These are phyloP conservation scores for Fistulifera pelliculosa DNA, from an alignment of 108 stramenopile species.

Conservation along the genomic window DNA sequence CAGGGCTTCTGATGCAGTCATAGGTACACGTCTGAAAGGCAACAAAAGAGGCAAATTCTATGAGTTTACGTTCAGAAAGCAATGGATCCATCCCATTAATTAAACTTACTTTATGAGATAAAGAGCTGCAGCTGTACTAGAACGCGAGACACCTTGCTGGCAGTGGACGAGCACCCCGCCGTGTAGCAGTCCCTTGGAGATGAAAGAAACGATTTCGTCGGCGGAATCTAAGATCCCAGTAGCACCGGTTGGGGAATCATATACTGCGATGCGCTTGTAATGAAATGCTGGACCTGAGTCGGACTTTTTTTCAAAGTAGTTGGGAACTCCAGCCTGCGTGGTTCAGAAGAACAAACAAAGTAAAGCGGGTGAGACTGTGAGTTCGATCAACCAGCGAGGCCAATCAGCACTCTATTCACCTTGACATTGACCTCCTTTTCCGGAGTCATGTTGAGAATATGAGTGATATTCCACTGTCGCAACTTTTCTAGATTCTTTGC, in stretches of 20 bases:
- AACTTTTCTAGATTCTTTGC: constrained; percentile 50
- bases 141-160: constrained; percentile 55
- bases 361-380: neutral
- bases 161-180: constrained; percentile 78
- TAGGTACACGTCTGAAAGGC: constrained; percentile 27
- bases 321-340: constrained; percentile 54
- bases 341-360: neutral
- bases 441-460: constrained; percentile 68
- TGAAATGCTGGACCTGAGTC: constrained; percentile 10
- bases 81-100: neutral
- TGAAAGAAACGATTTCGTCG: constrained; percentile 46
- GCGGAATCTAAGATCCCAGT: constrained; percentile 31
- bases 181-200: constrained; percentile 53
- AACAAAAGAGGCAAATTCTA: constrained; percentile 3
- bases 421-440: constrained; percentile 51
- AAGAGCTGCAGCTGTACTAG: constrained; percentile 49
- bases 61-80: neutral
- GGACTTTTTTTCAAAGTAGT: constrained; percentile 52
- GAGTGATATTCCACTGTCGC: constrained; percentile 29
- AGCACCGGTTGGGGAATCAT: constrained; percentile 47
- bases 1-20: constrained; percentile 41
- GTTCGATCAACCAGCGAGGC: too few relatives aligned
- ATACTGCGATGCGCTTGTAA: constrained; percentile 66
- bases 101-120: constrained; percentile 54
- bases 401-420: constrained; percentile 8